Evolutionary conservation across 2,329 filamentous ascomycete species (phyloP), one percentile per base, ranked within the genome.

Genomic region (Endoconidiophora laricicola): DNA sequence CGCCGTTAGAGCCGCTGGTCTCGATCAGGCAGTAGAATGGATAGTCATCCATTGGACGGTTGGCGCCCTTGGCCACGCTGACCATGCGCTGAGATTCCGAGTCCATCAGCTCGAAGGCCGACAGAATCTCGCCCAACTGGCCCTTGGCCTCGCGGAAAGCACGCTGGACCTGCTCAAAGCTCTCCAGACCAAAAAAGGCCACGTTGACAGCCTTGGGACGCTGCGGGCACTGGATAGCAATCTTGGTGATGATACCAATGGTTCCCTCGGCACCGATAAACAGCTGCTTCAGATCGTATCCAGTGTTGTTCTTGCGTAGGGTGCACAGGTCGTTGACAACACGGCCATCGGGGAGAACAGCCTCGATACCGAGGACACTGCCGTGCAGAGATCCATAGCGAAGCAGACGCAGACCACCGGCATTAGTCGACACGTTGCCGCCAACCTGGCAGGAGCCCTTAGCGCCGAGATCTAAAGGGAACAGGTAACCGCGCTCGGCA

Each of bases 21-120:
- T 98, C 91, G 55, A 98, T 79, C 45, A 98, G 72, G 63, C 90
- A 95, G 71, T 96, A 98, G 68, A 98, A 98, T 0, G 87, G 86
- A 60, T 94, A 74, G 37, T 87, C 78, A 57, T 94, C 87, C 2
- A 98, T 71, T 0, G 91, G 91, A 52, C 79, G 73, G 60, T 83
- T 85, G 60, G 82, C 83, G 23, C 80, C 79, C 9, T 83, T 86
- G 36, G 87, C 83, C 49, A 73, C 68, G 50, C 78, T 72, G 38
- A 94, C 86, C 38, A 94, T 69, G 54, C 78, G 70, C 66, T 96
- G 91, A 55, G 79, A 90, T 55, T 78, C 72, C 16, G 76, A 78
- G 58, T 98, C 91, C 90, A 98, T 98, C 55, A 98, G 73, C 69
- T 98, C 91, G 62, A 98, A 98, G 0, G 91, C 91, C 2, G 90